A percentile compares a stretch with the other conserved stretches of the same genome.
These are phyloP conservation scores for Pisolithus marmoratus DNA, from an alignment of 768 basidiomycete genomes.

Conservation along the genomic window DNA sequence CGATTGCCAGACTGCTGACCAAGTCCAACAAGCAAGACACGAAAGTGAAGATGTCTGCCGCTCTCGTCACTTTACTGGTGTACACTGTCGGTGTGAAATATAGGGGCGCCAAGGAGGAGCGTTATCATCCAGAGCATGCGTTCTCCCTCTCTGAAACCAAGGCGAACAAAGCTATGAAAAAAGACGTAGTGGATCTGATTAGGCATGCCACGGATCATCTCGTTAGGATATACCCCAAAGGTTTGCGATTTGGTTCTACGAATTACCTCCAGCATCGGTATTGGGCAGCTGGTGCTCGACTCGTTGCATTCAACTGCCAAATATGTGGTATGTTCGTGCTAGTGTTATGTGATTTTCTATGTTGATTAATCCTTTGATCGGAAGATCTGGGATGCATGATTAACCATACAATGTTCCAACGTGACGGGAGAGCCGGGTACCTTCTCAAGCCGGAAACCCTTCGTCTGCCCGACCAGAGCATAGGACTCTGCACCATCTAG, in stretches of 20 bases:
- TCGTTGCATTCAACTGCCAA: conserved; percentile 97
- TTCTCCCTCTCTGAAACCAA: conserved; percentile 89
- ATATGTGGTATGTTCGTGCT: conserved; percentile 64
- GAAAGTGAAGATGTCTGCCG: conserved; percentile 69
- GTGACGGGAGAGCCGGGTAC: conserved; percentile 84
- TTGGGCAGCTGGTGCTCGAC: conserved; percentile 85
- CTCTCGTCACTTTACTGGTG: conserved; percentile 70
- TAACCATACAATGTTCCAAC: conserved; percentile 93
- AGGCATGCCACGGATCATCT: conserved; percentile 83
- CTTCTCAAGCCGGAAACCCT: conserved; percentile 84
- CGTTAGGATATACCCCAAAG: conserved; percentile 83
- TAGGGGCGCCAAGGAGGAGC: conserved; percentile 78
- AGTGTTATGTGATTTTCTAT: neutral
- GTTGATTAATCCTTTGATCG: conserved; percentile 1
- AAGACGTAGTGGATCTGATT: conserved; percentile 64
- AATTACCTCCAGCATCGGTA: conserved; percentile 88
- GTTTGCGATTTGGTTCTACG: conserved; percentile 69
- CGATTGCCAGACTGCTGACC: conserved; percentile 11
- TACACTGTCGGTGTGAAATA: conserved; percentile 97
- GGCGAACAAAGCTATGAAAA: conserved; percentile 69
- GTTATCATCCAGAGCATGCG: conserved; percentile 82
- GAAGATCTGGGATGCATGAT: conserved; percentile 86
- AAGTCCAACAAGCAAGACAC: conserved; percentile 12
- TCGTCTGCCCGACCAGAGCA: conserved; percentile 58
- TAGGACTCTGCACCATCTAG: conserved; percentile 55